phyloP scores from a whole-genome alignment of 108 stramenopile genomes.

The Skeletonema tropicum region DNA sequence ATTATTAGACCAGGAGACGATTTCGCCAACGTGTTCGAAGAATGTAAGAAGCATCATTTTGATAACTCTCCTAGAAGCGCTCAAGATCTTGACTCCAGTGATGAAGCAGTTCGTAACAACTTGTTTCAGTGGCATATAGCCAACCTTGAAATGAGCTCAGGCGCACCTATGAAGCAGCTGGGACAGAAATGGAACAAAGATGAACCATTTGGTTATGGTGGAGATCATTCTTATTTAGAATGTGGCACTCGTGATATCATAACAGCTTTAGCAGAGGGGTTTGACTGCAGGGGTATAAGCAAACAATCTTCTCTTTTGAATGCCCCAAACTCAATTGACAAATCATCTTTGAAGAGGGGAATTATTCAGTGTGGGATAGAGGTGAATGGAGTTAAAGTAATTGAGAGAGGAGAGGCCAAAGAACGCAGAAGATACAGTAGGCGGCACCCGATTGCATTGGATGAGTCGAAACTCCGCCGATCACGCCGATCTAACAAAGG shows the following conservation, averaged over 20 bases:
- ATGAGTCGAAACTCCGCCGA: slow-evolving; percentile 26
- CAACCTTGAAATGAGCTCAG: slow-evolving; percentile 91
- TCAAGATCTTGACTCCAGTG: not conserved
- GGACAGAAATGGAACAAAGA: slow-evolving; percentile 93
- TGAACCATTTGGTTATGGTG: slow-evolving; percentile 90
- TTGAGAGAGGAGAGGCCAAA: slow-evolving; percentile 50
- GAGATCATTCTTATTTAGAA: slow-evolving; percentile 88
- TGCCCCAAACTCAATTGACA: not conserved
- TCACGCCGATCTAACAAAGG: slow-evolving; percentile 36
- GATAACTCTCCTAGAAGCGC: not conserved
- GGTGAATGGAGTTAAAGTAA: slow-evolving; percentile 41
- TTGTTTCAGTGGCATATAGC: slow-evolving; percentile 89
- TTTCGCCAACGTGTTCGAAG: slow-evolving; percentile 41
- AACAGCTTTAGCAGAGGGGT: slow-evolving; percentile 70
- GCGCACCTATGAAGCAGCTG: slow-evolving; percentile 71
- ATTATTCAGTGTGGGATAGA: slow-evolving; percentile 54
- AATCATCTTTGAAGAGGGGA: slow-evolving; percentile 17
- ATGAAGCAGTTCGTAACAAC: slow-evolving; percentile 35
- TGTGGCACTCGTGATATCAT: slow-evolving; percentile 78
- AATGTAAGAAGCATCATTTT: slow-evolving; percentile 34
- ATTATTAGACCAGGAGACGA: slow-evolving; percentile 27
- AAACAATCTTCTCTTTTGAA: slow-evolving; percentile 9
- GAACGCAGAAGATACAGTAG: slow-evolving; percentile 11
- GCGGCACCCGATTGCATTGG: not conserved
- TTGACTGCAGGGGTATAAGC: slow-evolving; percentile 65